Evolutionary conservation across 306 rosid genomes (phyloP), one percentile per base, ranked within the genome.

Genomic region (Sesbania bispinosa): DNA sequence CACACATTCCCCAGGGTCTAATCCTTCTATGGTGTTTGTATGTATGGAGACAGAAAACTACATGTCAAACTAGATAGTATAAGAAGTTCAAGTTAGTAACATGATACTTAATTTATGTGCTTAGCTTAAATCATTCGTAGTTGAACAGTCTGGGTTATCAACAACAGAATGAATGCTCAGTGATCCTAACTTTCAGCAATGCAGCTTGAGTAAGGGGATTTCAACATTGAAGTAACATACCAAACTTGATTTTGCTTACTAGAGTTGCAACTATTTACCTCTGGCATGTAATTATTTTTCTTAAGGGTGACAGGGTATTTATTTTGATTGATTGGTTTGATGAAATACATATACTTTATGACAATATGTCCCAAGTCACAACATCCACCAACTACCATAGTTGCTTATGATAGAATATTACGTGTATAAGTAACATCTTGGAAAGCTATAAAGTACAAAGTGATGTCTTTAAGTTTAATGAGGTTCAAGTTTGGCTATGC

Each of bases 151-250:
- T 42, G 30, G 62, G n/a, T 13, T 26, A 52, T 46, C 29, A 0
- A 61, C 33, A 20, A 61, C 19, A 33, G 64, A 30, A 30, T 24
- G 58, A 52, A 18, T 71, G 66, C 35, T 57, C 46, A 16, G 53
- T 39, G 14, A 57, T 65, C 53, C 66, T 15, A 30, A 9, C 3
- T 24, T 41, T 36, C 60, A 26, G 60, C 46, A 10, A 30, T 60
- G 43, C 6, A 42, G 68, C 69, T 77, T 64, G 29, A 71, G 50
- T 67, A n/a, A 14, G 39, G 52, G 74, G 67, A 58, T 63, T 78
- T 78, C 38, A 55, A 48, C 67, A 20, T 9, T 10, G 66, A 20
- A 38, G 41, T 32, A 18, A 32, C 42, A 42, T 27, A 26, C 36
- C 11, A 27, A 53, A 43, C 69, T 50, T 64, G 4, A 52, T 67